Evolutionary conservation across 2,329 filamentous ascomycete genomes (phyloP).

Genomic region (Penicillium brevicompactum): DNA sequence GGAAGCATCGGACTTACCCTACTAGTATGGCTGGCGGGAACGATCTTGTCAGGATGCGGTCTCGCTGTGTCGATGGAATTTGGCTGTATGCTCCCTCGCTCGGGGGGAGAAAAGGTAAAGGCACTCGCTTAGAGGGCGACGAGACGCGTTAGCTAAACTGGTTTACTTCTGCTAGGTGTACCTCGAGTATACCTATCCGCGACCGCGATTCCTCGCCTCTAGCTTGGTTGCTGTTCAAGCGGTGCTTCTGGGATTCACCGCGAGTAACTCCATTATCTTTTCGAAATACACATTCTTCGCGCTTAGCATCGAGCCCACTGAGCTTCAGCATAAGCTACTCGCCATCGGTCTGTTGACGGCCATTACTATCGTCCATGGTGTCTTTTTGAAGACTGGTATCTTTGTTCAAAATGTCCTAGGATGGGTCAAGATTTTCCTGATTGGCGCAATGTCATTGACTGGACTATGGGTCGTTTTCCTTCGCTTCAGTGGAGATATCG

Average conservation of each 20-base stretch:
- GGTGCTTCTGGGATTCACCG: conserved; percentile 67
- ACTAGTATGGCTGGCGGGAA: conserved; percentile 64
- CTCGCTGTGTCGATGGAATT: conserved; percentile 67
- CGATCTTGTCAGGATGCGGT: conserved; percentile 62
- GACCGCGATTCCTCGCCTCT: conserved; percentile 65
- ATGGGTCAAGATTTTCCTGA: conserved; percentile 64
- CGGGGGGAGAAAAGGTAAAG: conserved; percentile 65
- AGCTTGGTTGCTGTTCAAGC: conserved; percentile 66
- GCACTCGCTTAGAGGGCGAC: conserved; percentile 45
- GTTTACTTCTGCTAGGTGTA: conserved; percentile 61
- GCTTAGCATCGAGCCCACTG: conserved; percentile 53
- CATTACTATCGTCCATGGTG: conserved; percentile 62
- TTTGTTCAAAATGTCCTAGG: conserved; percentile 63
- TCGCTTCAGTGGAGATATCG: conserved; percentile 28
- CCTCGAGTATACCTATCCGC: conserved; percentile 68
- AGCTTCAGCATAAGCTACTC: conserved; percentile 57
- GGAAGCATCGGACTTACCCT: conserved; percentile 68
- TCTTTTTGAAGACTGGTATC: conserved; percentile 60
- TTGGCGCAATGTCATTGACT: conserved; percentile 63
- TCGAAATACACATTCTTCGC: conserved; percentile 67
- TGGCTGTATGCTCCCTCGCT: conserved; percentile 70
- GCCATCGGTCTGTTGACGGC: conserved; percentile 59
- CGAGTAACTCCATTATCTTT: conserved; percentile 71
- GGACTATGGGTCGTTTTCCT: conserved; percentile 62
- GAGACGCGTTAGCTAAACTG: conserved; percentile 40